Evolutionary conservation across 352 stramenopile species (phyloP), one percentile per base, ranked within the genome.

Genomic region (Globisporangium uncinulatum): DNA sequence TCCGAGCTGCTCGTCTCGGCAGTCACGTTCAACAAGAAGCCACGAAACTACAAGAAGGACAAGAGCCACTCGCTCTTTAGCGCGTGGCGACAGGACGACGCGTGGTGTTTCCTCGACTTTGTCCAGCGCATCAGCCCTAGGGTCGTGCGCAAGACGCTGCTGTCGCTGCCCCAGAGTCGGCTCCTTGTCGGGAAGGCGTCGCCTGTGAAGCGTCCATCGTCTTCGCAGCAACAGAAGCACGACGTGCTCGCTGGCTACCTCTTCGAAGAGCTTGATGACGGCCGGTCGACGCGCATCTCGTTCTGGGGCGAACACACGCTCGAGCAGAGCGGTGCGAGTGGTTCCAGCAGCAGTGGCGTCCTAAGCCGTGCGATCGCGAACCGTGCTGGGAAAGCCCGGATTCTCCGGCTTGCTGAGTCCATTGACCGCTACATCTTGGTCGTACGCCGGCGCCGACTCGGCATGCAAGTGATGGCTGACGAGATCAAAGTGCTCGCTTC

Each of bases 251-350:
- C 47, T 9, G 76, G 71, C 34, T 85, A 75, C 20, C 64, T 62
- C 13, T 79, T 82, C 37, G 67, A 79, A 51, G 67, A 80, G 62
- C 70, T 69, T 21, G 51, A 59, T 5, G 67, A 50, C 21, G 63
- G 70, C 6, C 52, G 54, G 7, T 58, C 56, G 19, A 82, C 72
- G 37, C 69, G 70, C 29, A 62, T 85, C 19, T 36, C 72, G 37
- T 82, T 79, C 58, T 70, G 73, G 19, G 74, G 69, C 2, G 70
- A 82, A 36, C 56, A 73, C 44, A 43, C 44, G 20, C 44, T 48
- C 32, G 34, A 55, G 14, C 34, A 49, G 21, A 43, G 37, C 36
- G 55, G 36, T 14, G 20, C 20, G 14, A 24, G 34, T 39, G 34
- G 7, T 39, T 13, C 24, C 13, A 50, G 45, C 45, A 51, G 20